Conservation (phyloP, 257 asterid species). For the Schizonepeta tenuifolia region DNA sequence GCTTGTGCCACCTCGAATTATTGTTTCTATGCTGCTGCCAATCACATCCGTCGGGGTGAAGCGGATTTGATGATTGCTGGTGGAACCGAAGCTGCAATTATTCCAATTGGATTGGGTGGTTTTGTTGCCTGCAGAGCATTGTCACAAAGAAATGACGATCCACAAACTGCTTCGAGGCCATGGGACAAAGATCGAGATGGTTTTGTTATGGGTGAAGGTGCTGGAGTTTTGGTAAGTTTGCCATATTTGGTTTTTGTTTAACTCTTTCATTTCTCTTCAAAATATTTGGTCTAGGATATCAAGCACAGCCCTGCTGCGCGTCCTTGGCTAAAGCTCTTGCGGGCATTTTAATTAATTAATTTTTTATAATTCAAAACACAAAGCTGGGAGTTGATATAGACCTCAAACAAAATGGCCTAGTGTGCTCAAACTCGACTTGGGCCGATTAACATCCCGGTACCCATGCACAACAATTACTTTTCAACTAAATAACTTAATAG, state of each 20-base stretch:
- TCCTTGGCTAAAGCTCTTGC: no score
- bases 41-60: slow-evolving; percentile 97
- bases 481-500: no score
- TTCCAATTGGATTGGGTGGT: slow-evolving; percentile 95
- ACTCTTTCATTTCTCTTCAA: not conserved
- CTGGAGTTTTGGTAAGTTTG: slow-evolving; percentile 78
- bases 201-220: slow-evolving; percentile 96
- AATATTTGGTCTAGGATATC: not conserved
- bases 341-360: no score
- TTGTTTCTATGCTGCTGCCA: slow-evolving; percentile 93
- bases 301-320: no score
- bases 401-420: no score
- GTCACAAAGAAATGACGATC: slow-evolving; percentile 93
- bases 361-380: no score
- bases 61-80: slow-evolving; percentile 94
- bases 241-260: slow-evolving; percentile 2
- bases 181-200: slow-evolving; percentile 93
- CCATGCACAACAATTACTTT: no score
- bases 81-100: slow-evolving; percentile 94
- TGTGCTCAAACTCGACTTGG: no score
- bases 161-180: slow-evolving; percentile 88
- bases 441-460: no score
- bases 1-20: slow-evolving; percentile 98
- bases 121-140: slow-evolving; percentile 94
- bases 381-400: no score